Conservation (phyloP, 1,284 basidiomycete species). For the Trichosporon coremiiforme region DNA sequence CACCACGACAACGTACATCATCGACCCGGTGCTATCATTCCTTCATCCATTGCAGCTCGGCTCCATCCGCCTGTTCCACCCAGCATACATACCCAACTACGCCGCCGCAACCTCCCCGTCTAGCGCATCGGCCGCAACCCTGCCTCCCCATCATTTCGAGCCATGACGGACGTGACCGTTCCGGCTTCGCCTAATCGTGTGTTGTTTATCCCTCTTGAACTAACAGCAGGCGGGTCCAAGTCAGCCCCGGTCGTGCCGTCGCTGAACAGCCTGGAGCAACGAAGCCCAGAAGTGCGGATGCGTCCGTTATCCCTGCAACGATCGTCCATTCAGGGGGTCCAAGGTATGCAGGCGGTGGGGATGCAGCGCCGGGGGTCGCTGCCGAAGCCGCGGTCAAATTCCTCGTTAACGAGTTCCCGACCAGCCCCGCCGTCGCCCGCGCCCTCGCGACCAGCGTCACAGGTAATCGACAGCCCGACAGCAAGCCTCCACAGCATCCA, state of each 20-base stretch:
- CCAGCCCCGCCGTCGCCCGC: slow-evolving; percentile 50
- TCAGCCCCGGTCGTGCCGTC: neutral
- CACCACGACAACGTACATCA: slow-evolving; percentile 8
- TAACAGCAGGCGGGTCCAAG: slow-evolving; percentile 11
- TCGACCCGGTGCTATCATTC: neutral
- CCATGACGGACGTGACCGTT: slow-evolving; percentile 16
- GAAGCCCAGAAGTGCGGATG: slow-evolving; percentile 7
- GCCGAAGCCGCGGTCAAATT: slow-evolving; percentile 37
- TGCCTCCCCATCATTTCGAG: slow-evolving; percentile 7
- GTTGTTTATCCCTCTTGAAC: neutral
- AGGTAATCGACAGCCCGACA: slow-evolving; percentile 30
- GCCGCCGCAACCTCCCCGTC: neutral
- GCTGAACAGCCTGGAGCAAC: neutral
- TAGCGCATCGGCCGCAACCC: neutral
- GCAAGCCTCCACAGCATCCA: slow-evolving; percentile 20
- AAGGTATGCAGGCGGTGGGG: slow-evolving; percentile 1
- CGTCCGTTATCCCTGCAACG: slow-evolving; percentile 14
- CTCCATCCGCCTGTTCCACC: neutral
- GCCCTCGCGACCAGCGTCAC: slow-evolving; percentile 40
- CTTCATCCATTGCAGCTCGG: neutral
- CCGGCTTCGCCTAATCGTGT: slow-evolving; percentile 14
- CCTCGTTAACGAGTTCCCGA: slow-evolving; percentile 39
- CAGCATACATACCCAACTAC: neutral
- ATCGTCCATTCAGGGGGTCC: neutral
- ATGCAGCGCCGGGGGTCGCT: slow-evolving; percentile 12